phyloP scores from a whole-genome alignment of 1,284 basidiomycete genomes.

The Cryptococcus neoformans region DNA sequence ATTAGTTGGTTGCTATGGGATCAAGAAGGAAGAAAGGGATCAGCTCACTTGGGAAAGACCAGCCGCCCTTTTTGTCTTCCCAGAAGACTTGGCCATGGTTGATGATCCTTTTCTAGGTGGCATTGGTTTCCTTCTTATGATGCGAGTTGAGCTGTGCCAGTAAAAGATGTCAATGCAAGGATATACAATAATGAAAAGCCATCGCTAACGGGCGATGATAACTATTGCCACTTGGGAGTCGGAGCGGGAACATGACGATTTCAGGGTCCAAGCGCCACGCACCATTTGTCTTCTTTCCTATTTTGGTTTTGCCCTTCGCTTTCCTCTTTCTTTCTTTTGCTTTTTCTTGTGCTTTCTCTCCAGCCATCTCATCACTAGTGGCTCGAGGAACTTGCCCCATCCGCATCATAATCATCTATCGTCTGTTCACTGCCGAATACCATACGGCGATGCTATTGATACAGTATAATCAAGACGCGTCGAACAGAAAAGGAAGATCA shows the following conservation, averaged over 20 bases:
- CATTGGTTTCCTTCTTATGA: neutral
- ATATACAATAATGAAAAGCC: neutral
- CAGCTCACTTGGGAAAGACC: slow-evolving; percentile 13
- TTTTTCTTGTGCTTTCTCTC: too few species aligned
- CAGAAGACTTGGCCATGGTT: neutral
- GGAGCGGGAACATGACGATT: neutral
- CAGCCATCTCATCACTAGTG: too few species aligned
- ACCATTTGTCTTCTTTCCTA: too few species aligned
- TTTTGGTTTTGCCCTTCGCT: too few species aligned
- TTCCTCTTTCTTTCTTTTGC: too few species aligned
- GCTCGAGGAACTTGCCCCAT: too few species aligned
- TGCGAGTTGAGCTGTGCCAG: neutral
- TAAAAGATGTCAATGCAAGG: too few species aligned
- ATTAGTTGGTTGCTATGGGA: neutral
- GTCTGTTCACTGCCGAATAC: too few species aligned
- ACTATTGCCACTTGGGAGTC: neutral
- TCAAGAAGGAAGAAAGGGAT: neutral
- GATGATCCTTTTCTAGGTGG: slow-evolving; percentile 2
- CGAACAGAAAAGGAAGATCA: too few species aligned
- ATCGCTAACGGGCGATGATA: neutral
- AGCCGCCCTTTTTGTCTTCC: slow-evolving; percentile 9
- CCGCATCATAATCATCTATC: too few species aligned
- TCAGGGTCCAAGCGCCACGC: neutral
- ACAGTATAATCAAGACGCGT: too few species aligned
- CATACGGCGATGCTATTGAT: too few species aligned